phyloP scores from a whole-genome alignment of 345 rosid species.

The Sisymbrium irio region DNA sequence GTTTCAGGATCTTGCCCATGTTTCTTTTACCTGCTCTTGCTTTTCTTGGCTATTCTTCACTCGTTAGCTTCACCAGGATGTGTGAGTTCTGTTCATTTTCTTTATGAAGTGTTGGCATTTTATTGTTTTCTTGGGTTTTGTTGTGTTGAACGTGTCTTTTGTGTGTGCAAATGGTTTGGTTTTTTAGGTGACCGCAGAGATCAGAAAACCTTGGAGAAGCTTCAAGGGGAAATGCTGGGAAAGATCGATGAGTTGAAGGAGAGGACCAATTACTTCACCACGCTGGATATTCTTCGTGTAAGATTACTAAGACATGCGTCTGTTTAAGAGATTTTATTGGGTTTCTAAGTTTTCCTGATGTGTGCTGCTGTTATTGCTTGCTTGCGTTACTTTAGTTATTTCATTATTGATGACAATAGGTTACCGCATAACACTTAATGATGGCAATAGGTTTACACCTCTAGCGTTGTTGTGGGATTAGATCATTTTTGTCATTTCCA shows the following conservation, averaged over 20 bases:
- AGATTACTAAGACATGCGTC: background rate
- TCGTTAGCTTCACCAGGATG: constrained; percentile 57
- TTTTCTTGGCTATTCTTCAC: constrained; percentile 44
- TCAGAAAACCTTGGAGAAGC: constrained; percentile 70
- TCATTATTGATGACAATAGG: background rate
- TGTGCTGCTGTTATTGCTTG: background rate
- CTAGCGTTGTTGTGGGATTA: background rate
- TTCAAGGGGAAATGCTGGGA: constrained; percentile 72
- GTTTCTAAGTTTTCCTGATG: background rate
- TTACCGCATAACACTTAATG: background rate
- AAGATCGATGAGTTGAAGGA: constrained; percentile 94
- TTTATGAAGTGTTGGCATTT: background rate
- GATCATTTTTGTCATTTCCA: background rate
- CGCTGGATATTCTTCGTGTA: constrained; percentile 93
- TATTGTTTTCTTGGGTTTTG: background rate
- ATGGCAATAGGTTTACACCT: background rate
- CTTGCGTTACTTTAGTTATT: background rate
- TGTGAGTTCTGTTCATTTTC: constrained; percentile 41
- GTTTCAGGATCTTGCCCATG: constrained; percentile 62
- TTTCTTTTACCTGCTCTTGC: constrained; percentile 65
- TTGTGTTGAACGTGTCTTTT: background rate
- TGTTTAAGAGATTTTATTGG: background rate
- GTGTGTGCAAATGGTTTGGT: constrained; percentile 11
- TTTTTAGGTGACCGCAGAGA: constrained; percentile 77
- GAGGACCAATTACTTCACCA: constrained; percentile 80